Conservation (phyloP, 768 basidiomycete species). For the Podaxis sp. region DNA sequence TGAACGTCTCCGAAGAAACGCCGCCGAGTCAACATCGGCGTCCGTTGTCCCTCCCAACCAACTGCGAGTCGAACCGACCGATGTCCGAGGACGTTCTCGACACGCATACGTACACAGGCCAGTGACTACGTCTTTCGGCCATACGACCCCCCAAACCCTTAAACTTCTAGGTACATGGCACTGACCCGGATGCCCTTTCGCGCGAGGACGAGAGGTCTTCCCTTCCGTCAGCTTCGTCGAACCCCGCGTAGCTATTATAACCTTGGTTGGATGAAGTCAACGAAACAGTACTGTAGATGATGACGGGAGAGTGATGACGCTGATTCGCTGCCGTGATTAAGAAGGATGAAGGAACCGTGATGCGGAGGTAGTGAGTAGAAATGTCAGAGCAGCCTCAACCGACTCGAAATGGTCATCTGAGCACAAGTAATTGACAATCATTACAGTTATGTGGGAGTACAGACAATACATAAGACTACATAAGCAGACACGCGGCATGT, state of each 20-base stretch:
- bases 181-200: neutral
- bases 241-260: neutral
- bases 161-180: neutral
- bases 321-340: neutral
- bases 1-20: neutral
- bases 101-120: neutral
- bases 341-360: neutral
- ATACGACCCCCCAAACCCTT: neutral
- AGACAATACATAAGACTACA: neutral
- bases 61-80: neutral
- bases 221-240: neutral
- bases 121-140: neutral
- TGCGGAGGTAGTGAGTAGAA: constrained; percentile 10
- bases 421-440: neutral
- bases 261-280: neutral
- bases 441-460: neutral
- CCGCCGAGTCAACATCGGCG: neutral
- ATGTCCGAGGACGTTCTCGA: neutral
- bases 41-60: neutral
- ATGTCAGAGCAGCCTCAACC: neutral
- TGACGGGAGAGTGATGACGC: neutral
- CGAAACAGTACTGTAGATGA: constrained; percentile 1
- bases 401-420: constrained; percentile 9
- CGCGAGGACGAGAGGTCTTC: neutral
- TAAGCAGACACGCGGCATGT: constrained; percentile 6